Conservation (phyloP, 129 eudicot genomes). For the Escallonia rubra region DNA sequence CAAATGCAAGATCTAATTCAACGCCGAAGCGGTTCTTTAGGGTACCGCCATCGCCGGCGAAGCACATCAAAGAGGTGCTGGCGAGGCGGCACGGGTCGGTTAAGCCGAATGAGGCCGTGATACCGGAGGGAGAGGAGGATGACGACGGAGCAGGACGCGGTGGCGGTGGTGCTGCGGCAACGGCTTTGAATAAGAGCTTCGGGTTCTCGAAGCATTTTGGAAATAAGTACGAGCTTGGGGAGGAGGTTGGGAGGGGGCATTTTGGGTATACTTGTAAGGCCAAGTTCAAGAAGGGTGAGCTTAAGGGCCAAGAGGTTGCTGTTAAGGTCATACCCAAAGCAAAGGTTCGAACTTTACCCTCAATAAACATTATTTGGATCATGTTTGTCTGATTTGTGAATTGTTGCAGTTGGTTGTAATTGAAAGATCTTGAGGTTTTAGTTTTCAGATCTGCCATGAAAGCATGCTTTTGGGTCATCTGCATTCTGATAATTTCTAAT, state of each 20-base stretch:
- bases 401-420: not conserved
- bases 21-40: constrained; percentile 71
- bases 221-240: constrained; percentile 68
- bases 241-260: constrained; percentile 93
- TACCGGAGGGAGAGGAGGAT: constrained; percentile 48
- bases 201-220: constrained; percentile 77
- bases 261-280: constrained; percentile 89
- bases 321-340: constrained; percentile 90
- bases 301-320: constrained; percentile 85
- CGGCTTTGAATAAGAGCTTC: constrained; percentile 60
- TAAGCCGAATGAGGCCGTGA: constrained; percentile 64
- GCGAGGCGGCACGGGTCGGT: constrained; percentile 74
- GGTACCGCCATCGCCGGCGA: constrained; percentile 93
- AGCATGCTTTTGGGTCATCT: no score
- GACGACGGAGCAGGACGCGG: constrained; percentile 27
- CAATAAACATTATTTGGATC: not conserved
- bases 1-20: constrained; percentile 46
- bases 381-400: constrained; percentile 3
- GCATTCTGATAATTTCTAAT: no score
- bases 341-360: constrained; percentile 39
- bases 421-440: no score
- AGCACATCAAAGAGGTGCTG: constrained; percentile 65
- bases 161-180: no score
- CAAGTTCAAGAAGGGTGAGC: constrained; percentile 67
- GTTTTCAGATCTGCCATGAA: no score